Base-by-base conservation (phyloP, 1,284 basidiomycete genomes). In the Psilocybe mexicana region DNA sequence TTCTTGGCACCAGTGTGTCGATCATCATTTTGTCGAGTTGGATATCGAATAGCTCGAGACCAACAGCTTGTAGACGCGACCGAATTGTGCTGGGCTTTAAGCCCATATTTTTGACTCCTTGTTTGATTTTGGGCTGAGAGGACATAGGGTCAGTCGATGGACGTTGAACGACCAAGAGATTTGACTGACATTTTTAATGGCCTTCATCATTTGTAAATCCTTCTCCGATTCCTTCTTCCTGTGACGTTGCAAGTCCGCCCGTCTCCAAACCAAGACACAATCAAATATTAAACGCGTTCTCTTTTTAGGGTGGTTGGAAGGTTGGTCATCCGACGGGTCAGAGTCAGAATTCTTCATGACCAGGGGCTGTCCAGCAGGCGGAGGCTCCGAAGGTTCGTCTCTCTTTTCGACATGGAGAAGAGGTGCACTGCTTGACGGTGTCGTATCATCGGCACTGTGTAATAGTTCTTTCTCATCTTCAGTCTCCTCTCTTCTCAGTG, bases 1-100 rank as follows among this genome's bases (percentile, higher is more conserved):
- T 12, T 8, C 67, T 63, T 3, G 54, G 45, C 7, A 66, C 61
- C 35, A 58, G 62, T 10, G 53, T 35, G 25, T 69, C 62, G 12
- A 52, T 43, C 7, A 50, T 57, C 7, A 35, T 43, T 48, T 59
- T 61, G 26, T 64, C 51, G 7, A 67, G 55, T 0, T 53, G 30
- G 5, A 68, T 65, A 1, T 48, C 30, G 40, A 53, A 64, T 12
- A 52, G 48, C 11, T 57, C 61, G 11, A 61, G 42, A 10, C 55
- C 55, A 2, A 60, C 52, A 2, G 48, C 55, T 23, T 57, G 51
- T 7, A 61, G 43, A 6, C 63, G 53, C 6, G 30, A 45, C 12
- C 47, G 51, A 24, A 64, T 35, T 0, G 60, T 64, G 25, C 58
- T 45, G 2, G 49, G 51, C 11, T 46, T 28, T 2, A 64, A 44